phyloP scores from a whole-genome alignment of 345 rosid species.

The Mercurialis annua region DNA sequence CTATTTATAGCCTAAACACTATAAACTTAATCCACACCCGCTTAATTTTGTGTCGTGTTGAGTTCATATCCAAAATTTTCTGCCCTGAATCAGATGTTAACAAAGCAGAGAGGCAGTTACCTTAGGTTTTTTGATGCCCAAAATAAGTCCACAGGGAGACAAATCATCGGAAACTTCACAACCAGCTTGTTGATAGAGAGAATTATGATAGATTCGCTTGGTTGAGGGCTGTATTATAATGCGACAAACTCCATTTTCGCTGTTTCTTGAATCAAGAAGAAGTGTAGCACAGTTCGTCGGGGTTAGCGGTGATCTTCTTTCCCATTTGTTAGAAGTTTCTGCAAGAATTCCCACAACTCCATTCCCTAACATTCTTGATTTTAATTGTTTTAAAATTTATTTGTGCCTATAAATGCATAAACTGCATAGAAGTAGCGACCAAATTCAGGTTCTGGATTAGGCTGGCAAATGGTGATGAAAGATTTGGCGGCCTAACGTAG shows the following conservation, averaged over 20 bases:
- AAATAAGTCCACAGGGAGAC: slow-evolving; percentile 76
- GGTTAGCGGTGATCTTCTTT: slow-evolving; percentile 79
- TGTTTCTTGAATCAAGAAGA: slow-evolving; percentile 32
- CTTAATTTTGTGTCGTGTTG: no score
- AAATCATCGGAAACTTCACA: slow-evolving; percentile 80
- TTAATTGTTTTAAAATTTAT: not conserved
- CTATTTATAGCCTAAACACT: no score
- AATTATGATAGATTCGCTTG: slow-evolving; percentile 84
- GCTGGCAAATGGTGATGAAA: no score
- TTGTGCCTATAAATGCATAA: no score
- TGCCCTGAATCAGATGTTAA: no score
- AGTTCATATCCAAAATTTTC: no score
- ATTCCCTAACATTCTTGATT: slow-evolving; percentile 61
- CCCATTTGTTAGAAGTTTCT: slow-evolving; percentile 82
- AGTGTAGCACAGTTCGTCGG: slow-evolving; percentile 86
- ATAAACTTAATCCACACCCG: no score
- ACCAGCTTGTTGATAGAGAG: slow-evolving; percentile 67
- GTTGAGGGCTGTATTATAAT: slow-evolving; percentile 84
- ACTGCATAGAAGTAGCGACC: no score
- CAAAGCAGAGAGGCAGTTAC: no score
- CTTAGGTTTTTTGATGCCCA: slow-evolving; percentile 85
- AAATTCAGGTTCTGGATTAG: no score
- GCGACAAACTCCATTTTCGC: slow-evolving; percentile 55
- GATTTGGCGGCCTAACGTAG: no score
- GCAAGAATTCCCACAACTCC: slow-evolving; percentile 87